Percentiles rank a stretch among this genome's conserved stretches.
phyloP scores from a whole-genome alignment of 345 rosid genomes.

The Raphanus sativus region DNA sequence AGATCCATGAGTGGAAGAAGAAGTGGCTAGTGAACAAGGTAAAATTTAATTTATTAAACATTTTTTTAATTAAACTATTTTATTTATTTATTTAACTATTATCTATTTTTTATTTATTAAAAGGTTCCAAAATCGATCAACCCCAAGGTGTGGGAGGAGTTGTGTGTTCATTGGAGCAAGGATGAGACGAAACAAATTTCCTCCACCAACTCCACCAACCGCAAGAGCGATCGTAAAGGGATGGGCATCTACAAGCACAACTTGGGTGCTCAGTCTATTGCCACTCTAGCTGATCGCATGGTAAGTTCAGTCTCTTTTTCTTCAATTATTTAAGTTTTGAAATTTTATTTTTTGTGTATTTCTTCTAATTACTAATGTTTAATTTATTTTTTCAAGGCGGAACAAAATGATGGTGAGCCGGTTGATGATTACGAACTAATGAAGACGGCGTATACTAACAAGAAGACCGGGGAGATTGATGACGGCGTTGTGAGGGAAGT shows the following conservation, averaged over 20 bases:
- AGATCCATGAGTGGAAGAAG: neutral
- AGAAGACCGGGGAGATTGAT: neutral
- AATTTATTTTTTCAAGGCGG: neutral
- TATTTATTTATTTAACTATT: neutral
- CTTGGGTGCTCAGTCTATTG: neutral
- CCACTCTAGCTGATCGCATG: neutral
- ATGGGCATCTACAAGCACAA: neutral
- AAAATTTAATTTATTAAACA: too few species aligned
- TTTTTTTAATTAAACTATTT: neutral
- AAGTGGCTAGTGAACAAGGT: neutral
- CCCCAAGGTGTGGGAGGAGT: neutral
- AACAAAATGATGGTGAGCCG: neutral
- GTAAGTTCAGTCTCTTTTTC: neutral
- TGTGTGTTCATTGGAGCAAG: neutral
- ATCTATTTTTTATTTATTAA: too few species aligned
- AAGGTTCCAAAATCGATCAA: neutral
- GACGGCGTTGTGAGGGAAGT: neutral
- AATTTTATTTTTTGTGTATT: neutral
- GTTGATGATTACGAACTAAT: neutral
- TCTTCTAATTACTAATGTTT: neutral
- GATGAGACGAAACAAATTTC: neutral
- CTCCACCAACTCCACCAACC: neutral
- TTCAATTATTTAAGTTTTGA: too few species aligned
- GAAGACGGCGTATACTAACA: neutral
- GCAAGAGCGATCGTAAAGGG: neutral